A percentile compares a stretch with the other conserved stretches of the same genome.
These are phyloP conservation scores for Lipomyces oligophaga DNA, from an alignment of 805 yeast genomes.

Conservation along the genomic window DNA sequence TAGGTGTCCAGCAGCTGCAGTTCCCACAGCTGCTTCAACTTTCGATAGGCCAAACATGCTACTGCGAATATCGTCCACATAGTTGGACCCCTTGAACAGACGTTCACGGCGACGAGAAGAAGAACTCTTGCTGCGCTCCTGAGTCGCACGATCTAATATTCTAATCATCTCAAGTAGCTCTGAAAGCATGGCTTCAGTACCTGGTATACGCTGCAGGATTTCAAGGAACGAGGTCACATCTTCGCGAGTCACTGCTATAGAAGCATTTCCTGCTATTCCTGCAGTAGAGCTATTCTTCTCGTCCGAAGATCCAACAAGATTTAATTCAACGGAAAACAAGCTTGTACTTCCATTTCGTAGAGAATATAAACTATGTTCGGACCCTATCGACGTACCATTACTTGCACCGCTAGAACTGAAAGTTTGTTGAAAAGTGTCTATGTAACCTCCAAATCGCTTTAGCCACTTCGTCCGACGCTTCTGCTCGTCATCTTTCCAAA, in stretches of 20 bases:
- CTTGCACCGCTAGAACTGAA: neutral
- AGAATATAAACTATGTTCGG: constrained; percentile 10
- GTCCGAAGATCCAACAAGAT: constrained; percentile 13
- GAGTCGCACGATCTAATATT: constrained; percentile 20
- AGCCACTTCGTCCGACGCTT: constrained; percentile 59
- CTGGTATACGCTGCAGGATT: constrained; percentile 29
- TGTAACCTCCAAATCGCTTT: constrained; percentile 49
- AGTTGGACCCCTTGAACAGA: constrained; percentile 17
- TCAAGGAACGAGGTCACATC: constrained; percentile 30
- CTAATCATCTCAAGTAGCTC: constrained; percentile 36
- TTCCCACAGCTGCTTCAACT: constrained; percentile 1
- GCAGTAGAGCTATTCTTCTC: constrained; percentile 1
- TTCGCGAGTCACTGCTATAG: constrained; percentile 11
- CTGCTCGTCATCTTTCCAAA: constrained; percentile 54
- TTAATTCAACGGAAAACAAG: constrained; percentile 30
- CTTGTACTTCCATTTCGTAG: constrained; percentile 22
- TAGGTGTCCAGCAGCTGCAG: constrained; percentile 1
- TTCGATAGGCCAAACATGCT: constrained; percentile 12
- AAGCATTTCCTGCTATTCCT: neutral
- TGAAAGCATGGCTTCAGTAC: constrained; percentile 30
- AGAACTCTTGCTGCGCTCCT: neutral
- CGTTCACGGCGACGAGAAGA: constrained; percentile 15
- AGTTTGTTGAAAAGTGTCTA: constrained; percentile 22
- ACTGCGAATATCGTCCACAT: constrained; percentile 14
- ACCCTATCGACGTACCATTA: constrained; percentile 2